These are phyloP conservation scores for Podospora pseudoanserina DNA, from an alignment of 495 filamentous ascomycete species.

Conservation along the genomic window DNA sequence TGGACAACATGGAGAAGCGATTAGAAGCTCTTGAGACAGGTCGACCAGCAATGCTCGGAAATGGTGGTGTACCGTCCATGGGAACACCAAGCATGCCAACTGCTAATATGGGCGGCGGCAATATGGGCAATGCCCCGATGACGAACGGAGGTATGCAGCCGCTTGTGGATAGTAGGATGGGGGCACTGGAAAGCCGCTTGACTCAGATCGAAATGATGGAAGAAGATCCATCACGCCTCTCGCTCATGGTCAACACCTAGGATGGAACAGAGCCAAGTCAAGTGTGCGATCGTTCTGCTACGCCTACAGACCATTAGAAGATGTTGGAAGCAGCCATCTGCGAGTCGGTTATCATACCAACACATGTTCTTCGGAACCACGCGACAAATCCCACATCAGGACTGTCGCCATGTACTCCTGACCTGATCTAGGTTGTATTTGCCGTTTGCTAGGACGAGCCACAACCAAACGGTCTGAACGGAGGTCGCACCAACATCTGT, in stretches of 20 bases:
- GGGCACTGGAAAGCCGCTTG: constrained; percentile 40
- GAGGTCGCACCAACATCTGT: background rate
- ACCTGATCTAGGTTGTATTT: background rate
- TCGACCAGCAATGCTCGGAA: constrained; percentile 24
- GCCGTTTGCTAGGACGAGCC: constrained; percentile 5
- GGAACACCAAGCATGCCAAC: constrained; percentile 32
- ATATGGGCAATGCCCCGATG: constrained; percentile 26
- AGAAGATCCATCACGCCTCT: constrained; percentile 35
- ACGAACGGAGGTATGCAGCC: constrained; percentile 32
- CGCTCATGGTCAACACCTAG: constrained; percentile 34
- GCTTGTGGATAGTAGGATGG: constrained; percentile 38
- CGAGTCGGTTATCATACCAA: background rate
- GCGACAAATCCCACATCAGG: background rate
- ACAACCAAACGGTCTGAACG: background rate
- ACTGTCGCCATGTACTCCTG: background rate
- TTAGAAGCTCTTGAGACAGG: constrained; percentile 32
- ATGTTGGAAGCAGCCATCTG: background rate
- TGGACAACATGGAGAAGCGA: constrained; percentile 40
- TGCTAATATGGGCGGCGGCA: constrained; percentile 33
- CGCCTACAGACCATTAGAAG: background rate
- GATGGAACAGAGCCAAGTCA: background rate
- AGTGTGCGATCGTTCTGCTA: background rate
- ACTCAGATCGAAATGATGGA: constrained; percentile 47
- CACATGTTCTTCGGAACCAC: background rate
- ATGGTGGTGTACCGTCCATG: constrained; percentile 28